These are phyloP conservation scores for Suhomyces prunicola DNA, from an alignment of 805 yeast species.

Conservation along the genomic window DNA sequence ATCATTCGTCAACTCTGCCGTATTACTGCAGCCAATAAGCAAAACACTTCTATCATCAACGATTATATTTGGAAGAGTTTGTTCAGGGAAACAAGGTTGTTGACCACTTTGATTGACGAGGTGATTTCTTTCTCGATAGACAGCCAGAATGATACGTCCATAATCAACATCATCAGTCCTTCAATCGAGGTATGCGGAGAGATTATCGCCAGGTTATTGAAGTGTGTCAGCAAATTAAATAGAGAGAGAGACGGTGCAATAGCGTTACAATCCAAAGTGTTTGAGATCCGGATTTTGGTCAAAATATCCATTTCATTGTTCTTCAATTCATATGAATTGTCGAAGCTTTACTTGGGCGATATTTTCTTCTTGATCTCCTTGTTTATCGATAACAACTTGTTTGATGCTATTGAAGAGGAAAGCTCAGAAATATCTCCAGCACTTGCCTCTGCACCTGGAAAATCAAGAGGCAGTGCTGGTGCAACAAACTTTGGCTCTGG, in stretches of 20 bases:
- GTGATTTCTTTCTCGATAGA: constrained; percentile 71
- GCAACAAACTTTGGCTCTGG: not conserved
- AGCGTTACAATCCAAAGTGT: constrained; percentile 50
- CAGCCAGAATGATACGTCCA: constrained; percentile 68
- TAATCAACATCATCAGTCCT: constrained; percentile 65
- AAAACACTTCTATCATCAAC: constrained; percentile 51
- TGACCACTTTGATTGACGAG: constrained; percentile 63
- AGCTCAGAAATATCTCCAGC: not conserved
- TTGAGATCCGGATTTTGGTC: constrained; percentile 67
- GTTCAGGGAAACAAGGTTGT: constrained; percentile 58
- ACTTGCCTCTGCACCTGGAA: not conserved
- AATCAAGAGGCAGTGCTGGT: not conserved
- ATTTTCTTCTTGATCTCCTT: constrained; percentile 64
- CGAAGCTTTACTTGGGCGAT: constrained; percentile 68
- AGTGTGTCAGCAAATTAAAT: constrained; percentile 50
- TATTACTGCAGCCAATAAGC: constrained; percentile 49
- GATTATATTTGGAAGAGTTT: constrained; percentile 66
- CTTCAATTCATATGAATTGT: constrained; percentile 63
- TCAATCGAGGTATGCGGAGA: constrained; percentile 71
- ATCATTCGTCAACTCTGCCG: constrained; percentile 61
- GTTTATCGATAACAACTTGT: constrained; percentile 42
- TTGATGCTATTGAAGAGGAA: not conserved
- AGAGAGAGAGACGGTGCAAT: constrained; percentile 34
- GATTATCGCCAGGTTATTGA: constrained; percentile 55
- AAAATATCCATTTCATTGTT: constrained; percentile 61